Conservation (phyloP, 208 protist species). For the Leishmania lainsoni region DNA sequence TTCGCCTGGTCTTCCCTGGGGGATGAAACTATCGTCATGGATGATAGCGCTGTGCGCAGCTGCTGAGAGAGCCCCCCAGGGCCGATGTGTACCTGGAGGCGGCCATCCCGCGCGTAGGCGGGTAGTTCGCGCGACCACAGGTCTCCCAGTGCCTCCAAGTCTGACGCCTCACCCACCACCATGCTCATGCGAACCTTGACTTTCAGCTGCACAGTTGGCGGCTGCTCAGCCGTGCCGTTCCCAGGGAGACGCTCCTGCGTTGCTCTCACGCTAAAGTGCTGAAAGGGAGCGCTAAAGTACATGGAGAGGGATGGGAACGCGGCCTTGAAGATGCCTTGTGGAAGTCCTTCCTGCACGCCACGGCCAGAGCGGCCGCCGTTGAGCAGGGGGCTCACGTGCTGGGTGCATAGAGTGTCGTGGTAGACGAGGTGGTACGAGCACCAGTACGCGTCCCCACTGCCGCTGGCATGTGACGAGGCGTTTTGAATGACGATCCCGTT, state of each 20-base stretch:
- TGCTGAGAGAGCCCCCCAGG: constrained; percentile 28
- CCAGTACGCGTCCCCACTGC: constrained; percentile 33
- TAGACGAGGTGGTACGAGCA: constrained; percentile 81
- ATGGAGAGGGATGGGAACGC: constrained; percentile 47
- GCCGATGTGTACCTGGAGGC: constrained; percentile 36
- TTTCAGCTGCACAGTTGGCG: constrained; percentile 35
- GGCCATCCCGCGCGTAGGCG: constrained; percentile 13
- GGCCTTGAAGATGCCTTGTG: constrained; percentile 63
- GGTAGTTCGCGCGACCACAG: constrained; percentile 33
- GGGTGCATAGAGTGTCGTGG: constrained; percentile 81
- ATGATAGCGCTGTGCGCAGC: constrained; percentile 23
- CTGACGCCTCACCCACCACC: constrained; percentile 28
- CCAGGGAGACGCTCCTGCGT: constrained; percentile 12
- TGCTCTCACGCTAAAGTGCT: constrained; percentile 64
- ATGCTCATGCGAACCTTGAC: constrained; percentile 66
- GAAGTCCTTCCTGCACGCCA: constrained; percentile 55
- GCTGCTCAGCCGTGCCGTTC: constrained; percentile 3
- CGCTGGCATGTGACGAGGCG: not conserved
- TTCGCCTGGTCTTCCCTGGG: not conserved
- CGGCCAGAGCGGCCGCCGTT: constrained; percentile 59
- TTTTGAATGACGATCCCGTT: constrained; percentile 40
- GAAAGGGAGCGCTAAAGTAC: constrained; percentile 70
- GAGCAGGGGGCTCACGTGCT: constrained; percentile 71
- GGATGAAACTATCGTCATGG: not conserved
- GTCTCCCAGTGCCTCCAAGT: constrained; percentile 34